Evolutionary conservation across 2,329 filamentous ascomycete genomes (phyloP).

Genomic region (Aspergillus carbonarius): DNA sequence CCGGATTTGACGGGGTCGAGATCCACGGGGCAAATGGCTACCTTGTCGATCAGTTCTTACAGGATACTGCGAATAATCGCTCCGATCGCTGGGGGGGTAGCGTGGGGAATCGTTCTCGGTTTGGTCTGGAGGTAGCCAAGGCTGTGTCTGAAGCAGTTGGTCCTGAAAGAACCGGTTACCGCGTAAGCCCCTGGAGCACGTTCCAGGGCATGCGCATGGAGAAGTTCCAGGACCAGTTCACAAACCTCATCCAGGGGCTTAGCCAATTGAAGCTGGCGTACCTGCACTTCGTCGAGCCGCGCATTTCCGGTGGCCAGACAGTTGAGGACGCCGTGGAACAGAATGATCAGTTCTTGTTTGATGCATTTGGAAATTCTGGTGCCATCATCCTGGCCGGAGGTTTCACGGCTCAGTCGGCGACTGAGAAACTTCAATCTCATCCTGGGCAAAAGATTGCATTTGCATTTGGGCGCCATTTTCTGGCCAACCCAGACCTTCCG

Average conservation of each 20-base stretch:
- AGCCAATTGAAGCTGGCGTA: slow-evolving; percentile 6
- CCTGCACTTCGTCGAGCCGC: slow-evolving; percentile 12
- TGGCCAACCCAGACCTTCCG: slow-evolving; percentile 44
- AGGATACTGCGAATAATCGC: slow-evolving; percentile 46
- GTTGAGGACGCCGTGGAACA: slow-evolving; percentile 11
- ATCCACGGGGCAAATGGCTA: slow-evolving; percentile 49
- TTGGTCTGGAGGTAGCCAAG: slow-evolving; percentile 52
- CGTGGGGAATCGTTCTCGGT: slow-evolving; percentile 50
- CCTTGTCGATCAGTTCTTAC: slow-evolving; percentile 49
- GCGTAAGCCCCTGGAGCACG: slow-evolving; percentile 40
- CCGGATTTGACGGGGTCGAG: slow-evolving; percentile 52
- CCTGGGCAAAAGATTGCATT: slow-evolving; percentile 21
- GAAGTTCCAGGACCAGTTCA: slow-evolving; percentile 62
- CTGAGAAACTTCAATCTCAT: slow-evolving; percentile 12
- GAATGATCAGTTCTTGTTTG: slow-evolving; percentile 9
- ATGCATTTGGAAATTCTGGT: slow-evolving; percentile 1
- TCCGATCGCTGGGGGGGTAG: slow-evolving; percentile 50
- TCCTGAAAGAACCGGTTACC: slow-evolving; percentile 39
- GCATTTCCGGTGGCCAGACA: not conserved
- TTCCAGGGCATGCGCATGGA: slow-evolving; percentile 53
- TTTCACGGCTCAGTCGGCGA: slow-evolving; percentile 6
- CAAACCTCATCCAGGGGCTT: slow-evolving; percentile 8
- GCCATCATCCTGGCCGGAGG: slow-evolving; percentile 15
- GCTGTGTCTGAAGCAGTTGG: slow-evolving; percentile 43
- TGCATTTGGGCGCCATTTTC: slow-evolving; percentile 41